Evolutionary conservation across 495 filamentous ascomycete genomes (phyloP).

Genomic region (Melanomma pulvis-pyrius): DNA sequence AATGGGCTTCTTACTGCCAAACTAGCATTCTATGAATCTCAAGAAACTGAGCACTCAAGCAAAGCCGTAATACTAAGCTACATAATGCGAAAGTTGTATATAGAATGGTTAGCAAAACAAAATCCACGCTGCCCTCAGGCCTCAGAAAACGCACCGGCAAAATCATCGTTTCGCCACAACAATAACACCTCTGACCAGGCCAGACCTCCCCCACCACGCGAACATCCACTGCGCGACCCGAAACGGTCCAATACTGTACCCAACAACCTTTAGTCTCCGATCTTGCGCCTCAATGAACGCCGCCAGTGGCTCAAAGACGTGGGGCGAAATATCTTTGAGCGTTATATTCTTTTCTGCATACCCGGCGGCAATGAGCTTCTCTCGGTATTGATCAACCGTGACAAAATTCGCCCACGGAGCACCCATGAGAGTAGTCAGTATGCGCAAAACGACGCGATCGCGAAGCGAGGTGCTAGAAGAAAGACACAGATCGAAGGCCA

Average conservation of each 20-base stretch:
- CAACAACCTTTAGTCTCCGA: conserved; percentile 41
- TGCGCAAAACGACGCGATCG: conserved; percentile 1
- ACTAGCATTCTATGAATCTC: too few relatives aligned
- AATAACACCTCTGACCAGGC: conserved; percentile 50
- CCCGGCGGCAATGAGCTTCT: conserved; percentile 40
- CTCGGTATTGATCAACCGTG: conserved; percentile 22
- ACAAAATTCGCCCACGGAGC: conserved; percentile 33
- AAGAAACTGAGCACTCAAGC: too few relatives aligned
- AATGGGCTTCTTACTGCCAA: too few relatives aligned
- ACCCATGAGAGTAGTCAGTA: conserved; percentile 18
- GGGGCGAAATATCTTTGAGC: conserved; percentile 51
- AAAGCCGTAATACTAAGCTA: too few relatives aligned
- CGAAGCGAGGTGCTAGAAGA: conserved; percentile 16
- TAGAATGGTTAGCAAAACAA: too few relatives aligned
- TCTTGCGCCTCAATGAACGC: conserved; percentile 45
- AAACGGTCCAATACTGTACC: conserved; percentile 49
- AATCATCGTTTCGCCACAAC: conserved; percentile 47
- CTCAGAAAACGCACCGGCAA: neutral
- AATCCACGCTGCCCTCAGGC: too few relatives aligned
- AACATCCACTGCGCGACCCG: conserved; percentile 46
- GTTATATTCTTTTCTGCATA: conserved; percentile 46
- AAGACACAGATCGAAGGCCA: conserved; percentile 45
- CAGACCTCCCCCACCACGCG: conserved; percentile 52
- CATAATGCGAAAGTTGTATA: too few relatives aligned
- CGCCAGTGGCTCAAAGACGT: conserved; percentile 51